Conservation (phyloP, 257 asterid species). For the Cruciata laevipes region DNA sequence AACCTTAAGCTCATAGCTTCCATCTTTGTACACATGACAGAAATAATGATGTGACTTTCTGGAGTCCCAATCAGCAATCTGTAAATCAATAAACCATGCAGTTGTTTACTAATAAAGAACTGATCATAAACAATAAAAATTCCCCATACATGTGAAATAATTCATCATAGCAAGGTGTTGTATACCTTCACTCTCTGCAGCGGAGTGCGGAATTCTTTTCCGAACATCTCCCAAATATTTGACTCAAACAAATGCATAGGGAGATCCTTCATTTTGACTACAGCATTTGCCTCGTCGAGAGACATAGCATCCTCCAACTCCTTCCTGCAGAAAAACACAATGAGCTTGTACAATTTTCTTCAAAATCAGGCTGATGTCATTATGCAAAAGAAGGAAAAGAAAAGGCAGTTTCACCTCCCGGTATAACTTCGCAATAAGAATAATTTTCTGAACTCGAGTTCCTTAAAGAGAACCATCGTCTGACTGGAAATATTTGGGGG, state of each 20-base stretch:
- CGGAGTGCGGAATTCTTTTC: slow-evolving; percentile 16
- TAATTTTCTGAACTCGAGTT: slow-evolving; percentile 50
- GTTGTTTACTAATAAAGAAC: background rate
- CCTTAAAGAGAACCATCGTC: slow-evolving; percentile 25
- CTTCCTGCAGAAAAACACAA: slow-evolving; percentile 27
- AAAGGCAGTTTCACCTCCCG: slow-evolving; percentile 40
- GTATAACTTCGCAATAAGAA: slow-evolving; percentile 60
- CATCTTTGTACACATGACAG: slow-evolving; percentile 39
- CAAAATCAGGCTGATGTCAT: background rate
- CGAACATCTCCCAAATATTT: slow-evolving; percentile 47
- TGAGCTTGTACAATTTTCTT: slow-evolving; percentile 1
- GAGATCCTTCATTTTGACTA: slow-evolving; percentile 26
- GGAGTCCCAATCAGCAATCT: slow-evolving; percentile 61
- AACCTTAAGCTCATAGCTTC: slow-evolving; percentile 61
- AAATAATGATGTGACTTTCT: slow-evolving; percentile 53
- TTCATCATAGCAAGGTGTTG: background rate
- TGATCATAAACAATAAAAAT: background rate
- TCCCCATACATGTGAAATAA: background rate
- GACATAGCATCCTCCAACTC: slow-evolving; percentile 46
- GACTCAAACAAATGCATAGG: slow-evolving; percentile 52
- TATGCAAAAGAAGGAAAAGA: background rate
- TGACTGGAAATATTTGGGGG: slow-evolving; percentile 26
- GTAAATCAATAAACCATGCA: slow-evolving; percentile 16
- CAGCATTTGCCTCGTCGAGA: slow-evolving; percentile 32
- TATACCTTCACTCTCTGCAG: slow-evolving; percentile 41